These are phyloP conservation scores for Puccinellia tenuiflora DNA, from an alignment of 176 grass and related monocot species.

Conservation along the genomic window DNA sequence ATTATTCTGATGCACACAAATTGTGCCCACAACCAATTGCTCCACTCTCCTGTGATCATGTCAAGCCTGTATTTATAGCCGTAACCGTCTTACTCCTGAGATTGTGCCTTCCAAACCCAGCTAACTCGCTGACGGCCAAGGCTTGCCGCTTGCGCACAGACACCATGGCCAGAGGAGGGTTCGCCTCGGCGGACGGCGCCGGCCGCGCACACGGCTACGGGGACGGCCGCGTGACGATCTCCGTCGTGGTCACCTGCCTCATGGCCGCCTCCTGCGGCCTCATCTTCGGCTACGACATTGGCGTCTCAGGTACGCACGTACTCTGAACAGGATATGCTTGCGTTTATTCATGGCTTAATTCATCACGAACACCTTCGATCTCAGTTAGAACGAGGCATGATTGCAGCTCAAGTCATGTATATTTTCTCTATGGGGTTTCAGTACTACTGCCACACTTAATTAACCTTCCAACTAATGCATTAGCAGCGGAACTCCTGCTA, in stretches of 20 bases:
- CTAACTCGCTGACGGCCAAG: neutral
- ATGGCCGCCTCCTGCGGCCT: conserved; percentile 69
- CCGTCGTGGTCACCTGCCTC: conserved; percentile 51
- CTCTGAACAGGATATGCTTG: neutral
- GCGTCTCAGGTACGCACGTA: conserved; percentile 36
- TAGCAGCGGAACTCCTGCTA: neutral
- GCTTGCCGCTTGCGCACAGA: neutral
- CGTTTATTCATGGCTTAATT: neutral
- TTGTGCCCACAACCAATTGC: neutral
- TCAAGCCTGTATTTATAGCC: neutral
- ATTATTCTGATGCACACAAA: neutral
- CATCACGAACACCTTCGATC: neutral
- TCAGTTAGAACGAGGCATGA: neutral
- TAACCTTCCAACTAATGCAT: neutral
- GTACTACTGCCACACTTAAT: neutral
- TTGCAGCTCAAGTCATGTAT: neutral
- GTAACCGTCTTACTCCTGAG: neutral
- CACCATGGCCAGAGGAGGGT: conserved; percentile 10
- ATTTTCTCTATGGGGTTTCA: neutral
- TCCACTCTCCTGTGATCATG: neutral
- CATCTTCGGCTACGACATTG: conserved; percentile 68
- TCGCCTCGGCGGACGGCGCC: neutral
- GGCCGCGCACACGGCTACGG: conserved; percentile 12
- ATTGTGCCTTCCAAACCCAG: neutral
- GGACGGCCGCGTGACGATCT: conserved; percentile 30